Conservation (phyloP, 176 grass and related monocot genomes). For the Carex parvula region DNA sequence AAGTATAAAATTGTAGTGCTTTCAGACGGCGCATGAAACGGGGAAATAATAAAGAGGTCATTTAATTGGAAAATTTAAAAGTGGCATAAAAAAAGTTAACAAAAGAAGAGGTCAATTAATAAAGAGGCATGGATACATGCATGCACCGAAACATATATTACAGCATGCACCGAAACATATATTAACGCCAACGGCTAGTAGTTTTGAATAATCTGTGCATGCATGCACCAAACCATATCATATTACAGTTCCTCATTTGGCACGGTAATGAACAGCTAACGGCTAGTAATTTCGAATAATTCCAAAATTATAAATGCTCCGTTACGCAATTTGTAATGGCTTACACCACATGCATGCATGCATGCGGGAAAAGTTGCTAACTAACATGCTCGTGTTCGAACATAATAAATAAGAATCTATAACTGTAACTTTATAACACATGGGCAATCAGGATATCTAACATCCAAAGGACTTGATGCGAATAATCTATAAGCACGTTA, state of each 20-base stretch:
- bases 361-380: neutral
- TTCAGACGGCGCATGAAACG: neutral
- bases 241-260: neutral
- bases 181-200: neutral
- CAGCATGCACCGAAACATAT: neutral
- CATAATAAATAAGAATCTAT: neutral
- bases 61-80: neutral
- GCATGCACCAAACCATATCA: neutral
- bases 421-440: neutral
- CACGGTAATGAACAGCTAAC: neutral
- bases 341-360: neutral
- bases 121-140: neutral
- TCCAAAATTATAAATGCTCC: neutral
- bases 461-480: neutral
- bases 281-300: neutral
- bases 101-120: neutral
- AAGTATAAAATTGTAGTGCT: neutral
- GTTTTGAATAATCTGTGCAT: neutral
- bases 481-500: neutral
- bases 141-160: neutral
- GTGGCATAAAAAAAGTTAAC: too few relatives aligned
- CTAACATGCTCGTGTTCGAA: neutral
- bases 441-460: neutral
- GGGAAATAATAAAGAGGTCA: neutral
- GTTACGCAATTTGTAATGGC: neutral